phyloP scores from a whole-genome alignment of 352 stramenopile genomes.

The Globisporangium polare region DNA sequence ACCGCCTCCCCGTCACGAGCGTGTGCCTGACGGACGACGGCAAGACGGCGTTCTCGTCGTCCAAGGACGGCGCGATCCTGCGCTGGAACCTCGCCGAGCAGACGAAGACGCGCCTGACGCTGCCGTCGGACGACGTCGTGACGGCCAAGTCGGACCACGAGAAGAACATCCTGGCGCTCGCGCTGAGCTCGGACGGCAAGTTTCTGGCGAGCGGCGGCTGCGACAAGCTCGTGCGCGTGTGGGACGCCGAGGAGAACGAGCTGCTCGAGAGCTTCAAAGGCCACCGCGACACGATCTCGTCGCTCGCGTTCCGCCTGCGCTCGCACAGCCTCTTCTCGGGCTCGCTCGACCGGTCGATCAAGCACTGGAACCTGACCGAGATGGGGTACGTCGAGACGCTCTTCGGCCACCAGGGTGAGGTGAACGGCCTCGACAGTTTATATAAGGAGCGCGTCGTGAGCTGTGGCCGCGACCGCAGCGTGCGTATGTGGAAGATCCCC shows the following conservation, averaged over 20 bases:
- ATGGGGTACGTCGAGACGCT: conserved; percentile 96
- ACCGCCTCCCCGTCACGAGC: conserved; percentile 83
- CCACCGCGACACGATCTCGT: conserved; percentile 88
- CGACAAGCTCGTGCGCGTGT: conserved; percentile 92
- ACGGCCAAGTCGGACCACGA: conserved; percentile 74
- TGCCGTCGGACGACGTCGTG: conserved; percentile 61
- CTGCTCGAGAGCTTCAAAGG: conserved; percentile 88
- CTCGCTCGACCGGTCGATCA: conserved; percentile 90
- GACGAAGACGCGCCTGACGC: conserved; percentile 60
- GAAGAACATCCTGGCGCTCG: conserved; percentile 78
- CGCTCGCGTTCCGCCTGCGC: conserved; percentile 83
- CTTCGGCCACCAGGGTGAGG: conserved; percentile 90
- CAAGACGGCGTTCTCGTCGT: conserved; percentile 85
- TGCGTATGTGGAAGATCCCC: conserved; percentile 95
- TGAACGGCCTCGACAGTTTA: conserved; percentile 88
- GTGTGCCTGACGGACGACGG: conserved; percentile 88
- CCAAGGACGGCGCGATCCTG: conserved; percentile 92
- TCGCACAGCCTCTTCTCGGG: conserved; percentile 91
- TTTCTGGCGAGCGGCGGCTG: conserved; percentile 88
- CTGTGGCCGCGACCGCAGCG: conserved; percentile 87
- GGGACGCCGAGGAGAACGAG: conserved; percentile 68
- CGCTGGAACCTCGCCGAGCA: conserved; percentile 85
- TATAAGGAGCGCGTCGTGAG: conserved; percentile 91
- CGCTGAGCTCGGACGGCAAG: conserved; percentile 89
- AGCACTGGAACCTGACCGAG: conserved; percentile 95